Conservation (phyloP, 2,329 filamentous ascomycete genomes). For the Zymoseptoria crescenta region DNA sequence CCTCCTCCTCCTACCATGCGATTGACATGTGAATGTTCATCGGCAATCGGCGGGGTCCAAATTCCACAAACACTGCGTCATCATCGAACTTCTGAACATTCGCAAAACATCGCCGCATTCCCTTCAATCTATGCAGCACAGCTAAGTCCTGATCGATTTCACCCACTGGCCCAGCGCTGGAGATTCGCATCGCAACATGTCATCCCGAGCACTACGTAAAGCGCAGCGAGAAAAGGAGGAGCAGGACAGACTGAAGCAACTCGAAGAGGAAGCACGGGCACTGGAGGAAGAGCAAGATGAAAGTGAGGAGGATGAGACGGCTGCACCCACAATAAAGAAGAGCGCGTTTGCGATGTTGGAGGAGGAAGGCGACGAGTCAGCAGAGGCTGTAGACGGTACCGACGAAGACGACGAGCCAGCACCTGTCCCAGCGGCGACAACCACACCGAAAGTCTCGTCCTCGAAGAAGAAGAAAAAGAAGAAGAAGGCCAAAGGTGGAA, state of each 20-base stretch:
- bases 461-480: conserved; percentile 54
- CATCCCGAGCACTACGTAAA: conserved; percentile 57
- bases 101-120: background rate
- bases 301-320: conserved; percentile 32
- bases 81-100: background rate
- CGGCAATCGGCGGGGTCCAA: background rate
- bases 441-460: conserved; percentile 25
- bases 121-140: too few species aligned
- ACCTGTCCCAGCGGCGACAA: conserved; percentile 4
- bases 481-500: conserved; percentile 46
- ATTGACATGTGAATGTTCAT: background rate
- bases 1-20: too few species aligned
- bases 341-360: conserved; percentile 42
- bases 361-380: conserved; percentile 33
- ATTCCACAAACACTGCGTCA: background rate
- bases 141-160: background rate
- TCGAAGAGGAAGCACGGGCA: conserved; percentile 20
- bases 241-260: conserved; percentile 41
- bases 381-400: conserved; percentile 28
- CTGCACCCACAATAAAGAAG: conserved; percentile 26
- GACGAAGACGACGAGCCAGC: conserved; percentile 26
- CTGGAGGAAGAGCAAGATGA: conserved; percentile 30
- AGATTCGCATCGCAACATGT: conserved; percentile 40
- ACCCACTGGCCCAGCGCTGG: background rate
- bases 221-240: conserved; percentile 55